Evolutionary conservation across 2,329 filamentous ascomycete species (phyloP).

Genomic region (Phaeophleospora eucalypticola): DNA sequence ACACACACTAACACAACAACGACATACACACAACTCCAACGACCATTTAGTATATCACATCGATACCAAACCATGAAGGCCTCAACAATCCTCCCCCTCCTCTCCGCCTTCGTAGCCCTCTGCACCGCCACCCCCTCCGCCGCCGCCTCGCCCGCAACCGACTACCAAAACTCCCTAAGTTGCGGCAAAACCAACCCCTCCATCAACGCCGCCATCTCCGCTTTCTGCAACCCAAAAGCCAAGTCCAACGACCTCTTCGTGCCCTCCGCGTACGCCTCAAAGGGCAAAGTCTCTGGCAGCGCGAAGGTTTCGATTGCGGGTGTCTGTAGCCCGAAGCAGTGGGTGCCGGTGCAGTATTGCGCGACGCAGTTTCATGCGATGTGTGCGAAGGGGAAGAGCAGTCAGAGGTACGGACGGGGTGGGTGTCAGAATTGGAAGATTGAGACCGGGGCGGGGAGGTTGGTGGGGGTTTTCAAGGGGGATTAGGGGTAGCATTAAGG

Average conservation of each 20-base stretch:
- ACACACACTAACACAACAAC: neutral
- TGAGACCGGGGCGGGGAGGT: neutral
- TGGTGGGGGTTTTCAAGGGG: neutral
- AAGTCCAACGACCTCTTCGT: conserved; percentile 18
- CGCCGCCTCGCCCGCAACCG: conserved; percentile 1
- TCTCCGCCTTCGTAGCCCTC: neutral
- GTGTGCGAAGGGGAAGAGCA: conserved; percentile 13
- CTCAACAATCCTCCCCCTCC: neutral
- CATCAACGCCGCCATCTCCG: conserved; percentile 20
- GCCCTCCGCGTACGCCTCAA: conserved; percentile 11
- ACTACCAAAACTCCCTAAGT: conserved; percentile 20
- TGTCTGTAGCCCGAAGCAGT: conserved; percentile 19
- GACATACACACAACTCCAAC: too few relatives aligned
- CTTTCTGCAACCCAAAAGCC: conserved; percentile 18
- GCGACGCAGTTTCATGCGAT: conserved; percentile 23
- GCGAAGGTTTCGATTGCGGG: conserved; percentile 15
- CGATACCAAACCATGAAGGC: neutral
- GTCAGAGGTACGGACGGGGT: conserved; percentile 13
- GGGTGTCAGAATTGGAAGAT: conserved; percentile 22
- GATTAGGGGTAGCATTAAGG: neutral
- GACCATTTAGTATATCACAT: too few relatives aligned
- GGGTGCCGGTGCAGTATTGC: conserved; percentile 24
- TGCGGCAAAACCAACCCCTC: conserved; percentile 21
- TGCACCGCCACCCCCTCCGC: neutral
- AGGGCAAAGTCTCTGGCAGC: conserved; percentile 13